phyloP scores from a whole-genome alignment of 257 asterid species.

The Paulownia fortunei region DNA sequence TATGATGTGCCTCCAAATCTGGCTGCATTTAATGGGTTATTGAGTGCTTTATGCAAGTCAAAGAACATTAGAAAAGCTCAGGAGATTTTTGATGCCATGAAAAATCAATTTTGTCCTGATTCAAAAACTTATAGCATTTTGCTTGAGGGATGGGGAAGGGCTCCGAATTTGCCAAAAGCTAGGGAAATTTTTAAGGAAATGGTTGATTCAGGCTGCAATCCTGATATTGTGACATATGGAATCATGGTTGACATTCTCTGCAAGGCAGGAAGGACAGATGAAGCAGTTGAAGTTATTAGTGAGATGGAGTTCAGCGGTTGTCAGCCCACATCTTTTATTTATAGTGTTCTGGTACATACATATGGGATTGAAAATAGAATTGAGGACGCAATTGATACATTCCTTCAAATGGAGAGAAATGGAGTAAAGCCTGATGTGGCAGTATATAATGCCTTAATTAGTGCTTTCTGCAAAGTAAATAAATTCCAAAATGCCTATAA shows the following conservation, averaged over 20 bases:
- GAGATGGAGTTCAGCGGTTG: conserved; percentile 81
- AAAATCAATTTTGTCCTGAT: conserved; percentile 64
- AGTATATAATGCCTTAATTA: conserved; percentile 66
- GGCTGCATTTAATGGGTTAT: conserved; percentile 82
- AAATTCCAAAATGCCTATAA: conserved; percentile 66
- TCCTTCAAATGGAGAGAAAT: conserved; percentile 75
- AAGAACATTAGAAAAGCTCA: conserved; percentile 82
- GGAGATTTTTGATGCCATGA: conserved; percentile 73
- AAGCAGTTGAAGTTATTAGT: conserved; percentile 66
- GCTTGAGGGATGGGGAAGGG: conserved; percentile 92
- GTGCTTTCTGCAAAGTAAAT: conserved; percentile 87
- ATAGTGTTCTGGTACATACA: conserved; percentile 71
- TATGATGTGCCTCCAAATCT: conserved; percentile 74
- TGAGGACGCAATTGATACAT: conserved; percentile 78
- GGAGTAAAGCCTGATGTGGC: conserved; percentile 69
- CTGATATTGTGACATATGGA: conserved; percentile 84
- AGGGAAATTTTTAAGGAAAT: conserved; percentile 68
- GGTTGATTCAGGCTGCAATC: conserved; percentile 62
- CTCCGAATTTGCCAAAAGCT: conserved; percentile 82
- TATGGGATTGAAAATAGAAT: conserved; percentile 76
- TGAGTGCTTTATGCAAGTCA: conserved; percentile 86
- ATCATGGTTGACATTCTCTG: conserved; percentile 86
- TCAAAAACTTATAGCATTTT: conserved; percentile 82
- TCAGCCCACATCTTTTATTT: conserved; percentile 74
- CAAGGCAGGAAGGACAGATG: conserved; percentile 76